These are phyloP conservation scores for Fraxinus americana DNA, from an alignment of 257 asterid genomes.

Conservation along the genomic window DNA sequence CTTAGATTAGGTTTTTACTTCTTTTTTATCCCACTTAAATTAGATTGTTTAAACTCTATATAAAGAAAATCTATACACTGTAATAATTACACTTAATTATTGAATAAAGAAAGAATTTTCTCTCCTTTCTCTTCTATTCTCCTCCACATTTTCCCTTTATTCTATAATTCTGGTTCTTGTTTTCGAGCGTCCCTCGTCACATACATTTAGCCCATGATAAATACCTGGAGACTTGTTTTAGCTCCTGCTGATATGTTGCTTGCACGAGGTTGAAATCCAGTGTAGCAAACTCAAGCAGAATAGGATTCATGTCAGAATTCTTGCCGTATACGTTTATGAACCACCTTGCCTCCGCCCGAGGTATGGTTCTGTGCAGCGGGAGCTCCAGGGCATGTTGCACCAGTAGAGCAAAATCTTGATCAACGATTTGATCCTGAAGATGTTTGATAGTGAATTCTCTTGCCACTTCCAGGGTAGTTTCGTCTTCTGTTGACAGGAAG, in stretches of 20 bases:
- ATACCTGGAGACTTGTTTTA: conserved; percentile 41
- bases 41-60: no score
- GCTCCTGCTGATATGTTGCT: conserved; percentile 38
- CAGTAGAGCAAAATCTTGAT: conserved; percentile 10
- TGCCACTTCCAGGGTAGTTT: conserved; percentile 30
- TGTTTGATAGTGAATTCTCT: conserved; percentile 26
- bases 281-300: conserved; percentile 45
- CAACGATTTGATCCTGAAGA: neutral
- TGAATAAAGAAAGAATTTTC: no score
- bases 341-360: conserved; percentile 35
- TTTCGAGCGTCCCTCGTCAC: no score
- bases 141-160: no score
- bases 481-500: conserved; percentile 19
- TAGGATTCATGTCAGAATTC: conserved; percentile 21
- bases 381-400: conserved; percentile 39
- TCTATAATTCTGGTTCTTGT: no score
- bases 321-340: conserved; percentile 33
- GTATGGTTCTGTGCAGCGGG: conserved; percentile 46
- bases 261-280: conserved; percentile 51
- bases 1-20: neutral
- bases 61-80: no score
- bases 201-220: no score
- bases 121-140: no score
- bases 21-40: no score
- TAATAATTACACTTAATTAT: no score